These are phyloP conservation scores for Mrakia blollopis DNA, from an alignment of 768 basidiomycete species.

Conservation along the genomic window DNA sequence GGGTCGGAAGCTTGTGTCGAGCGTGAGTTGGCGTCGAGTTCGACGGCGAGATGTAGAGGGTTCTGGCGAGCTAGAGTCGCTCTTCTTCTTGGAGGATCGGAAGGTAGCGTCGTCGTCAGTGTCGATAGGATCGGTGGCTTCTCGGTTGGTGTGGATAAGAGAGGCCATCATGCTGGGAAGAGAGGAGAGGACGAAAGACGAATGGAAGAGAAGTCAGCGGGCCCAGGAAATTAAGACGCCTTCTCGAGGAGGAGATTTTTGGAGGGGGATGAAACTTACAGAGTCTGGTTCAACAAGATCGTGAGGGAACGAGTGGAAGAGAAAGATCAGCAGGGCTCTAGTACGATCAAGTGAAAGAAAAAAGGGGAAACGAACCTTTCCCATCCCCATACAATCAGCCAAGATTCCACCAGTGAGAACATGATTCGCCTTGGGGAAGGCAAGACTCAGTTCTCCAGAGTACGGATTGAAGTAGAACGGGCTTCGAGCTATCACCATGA, in stretches of 20 bases:
- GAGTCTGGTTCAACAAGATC: too few relatives aligned
- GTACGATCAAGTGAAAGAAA: not conserved
- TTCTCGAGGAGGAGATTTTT: too few relatives aligned
- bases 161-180: conserved; percentile 64
- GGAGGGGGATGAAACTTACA: too few relatives aligned
- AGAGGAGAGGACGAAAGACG: too few relatives aligned
- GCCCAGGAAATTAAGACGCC: too few relatives aligned
- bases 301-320: too few relatives aligned
- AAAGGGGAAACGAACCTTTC: conserved; percentile 53
- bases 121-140: conserved; percentile 9
- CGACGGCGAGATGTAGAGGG: conserved; percentile 1
- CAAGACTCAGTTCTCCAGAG: conserved; percentile 74
- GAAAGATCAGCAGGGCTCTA: too few relatives aligned
- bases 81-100: conserved; percentile 37
- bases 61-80: conserved; percentile 35
- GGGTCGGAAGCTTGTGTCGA: conserved; percentile 61
- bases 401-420: conserved; percentile 81
- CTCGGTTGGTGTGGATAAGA: conserved; percentile 73
- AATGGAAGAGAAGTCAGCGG: too few relatives aligned
- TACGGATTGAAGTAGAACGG: conserved; percentile 86
- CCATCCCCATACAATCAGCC: conserved; percentile 70
- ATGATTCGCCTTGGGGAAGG: conserved; percentile 74
- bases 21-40: conserved; percentile 57
- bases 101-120: conserved; percentile 30
- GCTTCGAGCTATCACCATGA: not conserved